Conservation (phyloP, 129 eudicot genomes). For the Centrapalus pauciflorus region DNA sequence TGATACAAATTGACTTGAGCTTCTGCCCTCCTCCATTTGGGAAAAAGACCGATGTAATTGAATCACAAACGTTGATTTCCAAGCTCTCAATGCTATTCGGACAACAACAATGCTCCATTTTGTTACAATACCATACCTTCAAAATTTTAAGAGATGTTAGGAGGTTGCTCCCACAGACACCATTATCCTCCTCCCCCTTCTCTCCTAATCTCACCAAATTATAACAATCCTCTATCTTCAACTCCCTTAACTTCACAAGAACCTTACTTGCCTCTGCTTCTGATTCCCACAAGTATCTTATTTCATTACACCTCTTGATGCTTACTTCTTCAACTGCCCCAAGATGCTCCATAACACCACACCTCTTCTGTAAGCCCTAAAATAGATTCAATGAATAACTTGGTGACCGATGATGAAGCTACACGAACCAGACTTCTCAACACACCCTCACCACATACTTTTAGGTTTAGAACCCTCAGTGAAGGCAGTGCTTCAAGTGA, state of each 20-base stretch:
- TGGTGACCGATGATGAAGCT: no score
- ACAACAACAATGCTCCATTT: background rate
- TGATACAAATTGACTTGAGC: background rate
- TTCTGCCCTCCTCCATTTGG: background rate
- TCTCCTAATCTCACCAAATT: conserved; percentile 1
- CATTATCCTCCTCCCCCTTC: background rate
- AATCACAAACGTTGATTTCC: background rate
- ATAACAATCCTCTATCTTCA: background rate
- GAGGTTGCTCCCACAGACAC: no score
- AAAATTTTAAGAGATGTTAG: conserved; percentile 6
- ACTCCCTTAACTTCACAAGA: background rate
- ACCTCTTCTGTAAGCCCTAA: background rate
- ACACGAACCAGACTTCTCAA: no score
- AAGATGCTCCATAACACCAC: conserved; percentile 5
- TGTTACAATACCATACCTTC: background rate
- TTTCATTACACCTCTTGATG: background rate
- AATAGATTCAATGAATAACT: background rate
- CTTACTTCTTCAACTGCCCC: background rate
- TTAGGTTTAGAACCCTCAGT: background rate
- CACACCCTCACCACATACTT: no score
- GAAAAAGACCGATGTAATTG: background rate
- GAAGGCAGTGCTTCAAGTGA: background rate
- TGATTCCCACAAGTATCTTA: conserved; percentile 17
- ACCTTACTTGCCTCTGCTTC: conserved; percentile 7
- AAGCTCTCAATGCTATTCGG: background rate